Evolutionary conservation across 129 eudicot species (phyloP), one percentile per base, ranked within the genome.

Genomic region (Kitagawia praeruptora): DNA sequence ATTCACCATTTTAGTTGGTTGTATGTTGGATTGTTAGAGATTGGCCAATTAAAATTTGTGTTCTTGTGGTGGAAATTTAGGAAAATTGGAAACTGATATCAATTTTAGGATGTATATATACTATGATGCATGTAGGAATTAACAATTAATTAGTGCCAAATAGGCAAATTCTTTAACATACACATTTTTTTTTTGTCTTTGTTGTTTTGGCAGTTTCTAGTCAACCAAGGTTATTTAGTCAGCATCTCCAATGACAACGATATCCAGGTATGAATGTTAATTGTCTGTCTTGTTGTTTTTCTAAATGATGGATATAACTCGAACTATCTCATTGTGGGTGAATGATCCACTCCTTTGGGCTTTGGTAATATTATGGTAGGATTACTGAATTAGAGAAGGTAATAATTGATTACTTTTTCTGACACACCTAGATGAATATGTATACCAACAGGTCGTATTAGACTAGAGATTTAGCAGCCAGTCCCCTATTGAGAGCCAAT

Each of bases 211-310:
- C 95, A 96, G 99, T 96, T 96, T 81, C 86, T 96, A 83, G 86
- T 89, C 80, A 96, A 92, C 85, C 89, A 89, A 86, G 99, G 99
- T 49, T 89, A 83, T 81, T 63, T 96, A 72, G 85, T 96, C 80
- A 87, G 98, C 86, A 82, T 96, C 78, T 87, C 91, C 41, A 96
- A 85, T 84, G 94, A 96, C 86, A 89, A 96, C 81, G 85, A 85
- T 81, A 87, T 96, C 84, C 91, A 92, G 93, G 99, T 96, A 76
- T 28, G 51, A 9, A 31, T 67, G 18, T 67, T 27, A 4, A 12
- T 25, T 64, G 37, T 54, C 78, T 27, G n/a, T 72, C 61, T 40
- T 12, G 37, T 45, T 47, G 37, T 38, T 71, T 74, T 63, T n/a
- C 31, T 37, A 5, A 21, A 37, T 23, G 41, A 16, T 49, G 19